phyloP scores from a whole-genome alignment of 2,329 filamentous ascomycete genomes.

The Pseudopithomyces maydicus region DNA sequence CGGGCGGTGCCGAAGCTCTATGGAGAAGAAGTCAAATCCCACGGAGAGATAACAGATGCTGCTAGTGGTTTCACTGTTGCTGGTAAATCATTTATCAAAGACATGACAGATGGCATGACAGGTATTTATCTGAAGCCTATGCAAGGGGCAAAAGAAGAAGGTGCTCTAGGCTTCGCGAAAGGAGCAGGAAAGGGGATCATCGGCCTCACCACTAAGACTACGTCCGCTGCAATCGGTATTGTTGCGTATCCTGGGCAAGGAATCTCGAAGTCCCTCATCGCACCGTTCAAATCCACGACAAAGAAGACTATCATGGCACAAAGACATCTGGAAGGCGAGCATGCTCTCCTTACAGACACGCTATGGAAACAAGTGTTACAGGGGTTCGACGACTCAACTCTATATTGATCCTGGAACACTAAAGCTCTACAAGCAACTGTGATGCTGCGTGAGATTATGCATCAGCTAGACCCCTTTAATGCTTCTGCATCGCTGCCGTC shows the following conservation, averaged over 20 bases:
- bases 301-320: background rate
- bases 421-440: background rate
- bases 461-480: background rate
- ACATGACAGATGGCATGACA: constrained; percentile 76
- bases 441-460: background rate
- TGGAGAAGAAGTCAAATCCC: constrained; percentile 41
- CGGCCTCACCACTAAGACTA: constrained; percentile 14
- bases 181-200: constrained; percentile 40
- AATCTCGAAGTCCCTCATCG: background rate
- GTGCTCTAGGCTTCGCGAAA: constrained; percentile 60
- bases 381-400: background rate
- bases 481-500: background rate
- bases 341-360: background rate
- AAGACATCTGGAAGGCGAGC: background rate
- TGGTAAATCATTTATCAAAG: constrained; percentile 72
- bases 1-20: constrained; percentile 43
- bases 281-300: background rate
- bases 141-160: constrained; percentile 66
- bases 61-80: constrained; percentile 62
- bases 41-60: constrained; percentile 40
- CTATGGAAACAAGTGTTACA: background rate
- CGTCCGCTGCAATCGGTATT: background rate
- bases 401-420: background rate
- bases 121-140: constrained; percentile 77
- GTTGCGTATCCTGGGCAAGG: constrained; percentile 4